Evolutionary conservation across 768 basidiomycete species (phyloP), one percentile per base, ranked within the genome.

Genomic region (Amanita rimosa): DNA sequence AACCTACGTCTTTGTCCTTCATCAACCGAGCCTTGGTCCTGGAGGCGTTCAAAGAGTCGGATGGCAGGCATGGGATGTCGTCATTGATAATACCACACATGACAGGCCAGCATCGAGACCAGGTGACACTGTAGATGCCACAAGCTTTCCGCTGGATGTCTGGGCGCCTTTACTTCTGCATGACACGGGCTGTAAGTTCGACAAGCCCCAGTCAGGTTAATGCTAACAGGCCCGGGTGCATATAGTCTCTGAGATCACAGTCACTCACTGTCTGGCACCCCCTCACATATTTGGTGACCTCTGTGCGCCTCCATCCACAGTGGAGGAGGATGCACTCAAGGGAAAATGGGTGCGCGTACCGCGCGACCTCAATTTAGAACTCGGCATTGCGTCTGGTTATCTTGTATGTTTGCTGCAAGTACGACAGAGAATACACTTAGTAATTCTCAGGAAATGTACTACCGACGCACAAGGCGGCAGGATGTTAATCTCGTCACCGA

Each of bases 311-410:
- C 61, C 70, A 1, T 75, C 83, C 1, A 89, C 80, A 1, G 67
- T 70, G 9, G 84, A 88, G 58, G 64, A 83, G 42, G 86, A 92
- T 59, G 81, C 83, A 4, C 75, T 81, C 55, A 80, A 75, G 54
- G 86, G 86, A 0, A 87, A 83, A 56, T 99, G 95, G 95, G 90
- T 95, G 1, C 78, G 85, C 11, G 83, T 99, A 10, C 79, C 80
- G 34, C 73, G 79, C 39, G 85, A 97, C 66, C 63, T 97, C 29
- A 93, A 93, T 59, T 54, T 69, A 29, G 69, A 77, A 74, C 69
- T 65, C 60, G 55, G 83, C 69, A 50, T 61, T 76, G 21, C 83
- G 68, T 57, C 67, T 45, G 67, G 71, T 66, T 80, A 72, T 57
- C 63, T 88, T 58, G 80, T 89, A 53, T 59, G 77, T 47, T 16